These are phyloP conservation scores for Neoarthrinium moseri DNA, from an alignment of 2,329 filamentous ascomycete genomes.

Conservation along the genomic window DNA sequence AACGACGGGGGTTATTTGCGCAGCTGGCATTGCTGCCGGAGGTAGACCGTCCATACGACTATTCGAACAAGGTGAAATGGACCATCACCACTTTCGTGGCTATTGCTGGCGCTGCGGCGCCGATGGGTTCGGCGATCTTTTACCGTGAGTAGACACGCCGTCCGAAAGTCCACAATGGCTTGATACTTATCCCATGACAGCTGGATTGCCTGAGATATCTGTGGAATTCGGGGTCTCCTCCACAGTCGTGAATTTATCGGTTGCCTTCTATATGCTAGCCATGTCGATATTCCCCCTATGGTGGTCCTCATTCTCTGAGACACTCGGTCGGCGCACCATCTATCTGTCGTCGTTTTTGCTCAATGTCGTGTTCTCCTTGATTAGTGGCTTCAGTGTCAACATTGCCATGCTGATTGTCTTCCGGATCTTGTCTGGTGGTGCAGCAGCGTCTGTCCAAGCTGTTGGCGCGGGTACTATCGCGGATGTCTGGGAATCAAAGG, in stretches of 20 bases:
- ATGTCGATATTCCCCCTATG: slow-evolving; percentile 85
- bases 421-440: slow-evolving; percentile 71
- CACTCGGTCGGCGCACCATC: slow-evolving; percentile 70
- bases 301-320: slow-evolving; percentile 83
- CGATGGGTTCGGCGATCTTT: slow-evolving; percentile 82
- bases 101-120: slow-evolving; percentile 72
- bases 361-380: slow-evolving; percentile 68
- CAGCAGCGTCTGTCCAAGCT: slow-evolving; percentile 76
- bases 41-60: slow-evolving; percentile 73
- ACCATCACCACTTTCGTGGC: slow-evolving; percentile 76
- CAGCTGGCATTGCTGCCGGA: slow-evolving; percentile 73
- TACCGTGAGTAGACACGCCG: slow-evolving; percentile 72
- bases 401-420: slow-evolving; percentile 78
- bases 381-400: slow-evolving; percentile 66
- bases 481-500: slow-evolving; percentile 72
- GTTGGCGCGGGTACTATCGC: slow-evolving; percentile 82
- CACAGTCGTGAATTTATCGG: slow-evolving; percentile 71
- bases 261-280: slow-evolving; percentile 78
- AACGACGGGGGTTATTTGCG: slow-evolving; percentile 41
- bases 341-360: slow-evolving; percentile 73
- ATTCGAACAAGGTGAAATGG: slow-evolving; percentile 77
- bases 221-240: slow-evolving; percentile 59
- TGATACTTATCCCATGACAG: too few relatives aligned
- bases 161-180: too few relatives aligned
- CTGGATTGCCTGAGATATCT: slow-evolving; percentile 65